Conservation (phyloP, 495 filamentous ascomycete genomes). For the Chaetomium tenue region DNA sequence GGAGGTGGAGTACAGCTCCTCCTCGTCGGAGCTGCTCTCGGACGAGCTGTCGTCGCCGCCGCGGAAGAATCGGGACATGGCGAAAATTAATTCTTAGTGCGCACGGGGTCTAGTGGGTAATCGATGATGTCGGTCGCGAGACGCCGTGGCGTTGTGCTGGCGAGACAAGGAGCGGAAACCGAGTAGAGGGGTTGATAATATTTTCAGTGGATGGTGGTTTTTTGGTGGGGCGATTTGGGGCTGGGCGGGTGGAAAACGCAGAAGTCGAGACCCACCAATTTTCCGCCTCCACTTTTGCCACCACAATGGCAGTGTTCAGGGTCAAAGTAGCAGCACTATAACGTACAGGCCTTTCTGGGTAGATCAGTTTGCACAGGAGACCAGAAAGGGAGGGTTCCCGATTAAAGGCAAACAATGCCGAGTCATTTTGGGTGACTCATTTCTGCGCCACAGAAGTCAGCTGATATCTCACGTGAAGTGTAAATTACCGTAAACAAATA, state of each 20-base stretch:
- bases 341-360: too few relatives aligned
- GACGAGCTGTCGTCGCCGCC: conserved; percentile 84
- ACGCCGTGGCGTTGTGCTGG: conserved; percentile 23
- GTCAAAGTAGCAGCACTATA: too few relatives aligned
- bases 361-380: too few relatives aligned
- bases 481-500: too few relatives aligned
- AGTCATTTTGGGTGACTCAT: too few relatives aligned
- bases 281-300: too few relatives aligned
- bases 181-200: conserved; percentile 35
- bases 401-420: too few relatives aligned
- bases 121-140: conserved; percentile 19
- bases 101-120: conserved; percentile 7
- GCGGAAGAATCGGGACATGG: conserved; percentile 96
- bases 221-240: conserved; percentile 40
- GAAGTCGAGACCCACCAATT: too few relatives aligned
- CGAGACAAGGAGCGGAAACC: conserved; percentile 29
- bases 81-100: conserved; percentile 32
- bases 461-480: too few relatives aligned
- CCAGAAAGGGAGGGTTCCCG: too few relatives aligned
- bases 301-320: too few relatives aligned
- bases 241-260: conserved; percentile 23
- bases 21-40: conserved; percentile 82
- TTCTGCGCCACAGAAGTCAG: too few relatives aligned
- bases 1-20: conserved; percentile 80
- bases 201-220: conserved; percentile 40